Evolutionary conservation across 768 basidiomycete genomes (phyloP).

Genomic region (Glaciozyma antarctica): DNA sequence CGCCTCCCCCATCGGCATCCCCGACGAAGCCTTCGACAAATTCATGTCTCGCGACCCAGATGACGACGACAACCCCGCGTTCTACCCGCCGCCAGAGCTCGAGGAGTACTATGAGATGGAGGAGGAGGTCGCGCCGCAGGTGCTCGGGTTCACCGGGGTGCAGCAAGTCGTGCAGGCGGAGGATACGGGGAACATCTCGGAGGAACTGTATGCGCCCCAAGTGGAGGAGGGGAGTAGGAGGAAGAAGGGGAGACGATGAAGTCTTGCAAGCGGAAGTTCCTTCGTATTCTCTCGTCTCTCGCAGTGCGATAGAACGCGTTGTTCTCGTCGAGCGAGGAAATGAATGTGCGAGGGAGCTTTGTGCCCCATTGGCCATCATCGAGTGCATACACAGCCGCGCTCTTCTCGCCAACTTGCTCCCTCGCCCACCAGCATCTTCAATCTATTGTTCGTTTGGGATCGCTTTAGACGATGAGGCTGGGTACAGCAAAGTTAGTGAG

Average conservation of each 20-base stretch:
- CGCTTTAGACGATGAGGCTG: too few species aligned
- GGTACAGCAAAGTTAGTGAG: too few species aligned
- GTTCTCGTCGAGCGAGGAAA: too few species aligned
- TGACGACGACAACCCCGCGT: constrained; percentile 37
- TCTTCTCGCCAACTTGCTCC: too few species aligned
- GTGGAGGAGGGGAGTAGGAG: background rate
- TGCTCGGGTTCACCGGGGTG: background rate
- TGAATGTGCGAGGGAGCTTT: background rate
- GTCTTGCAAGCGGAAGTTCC: background rate
- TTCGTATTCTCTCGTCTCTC: background rate
- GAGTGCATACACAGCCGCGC: too few species aligned
- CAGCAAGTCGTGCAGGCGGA: background rate
- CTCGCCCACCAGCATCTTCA: too few species aligned
- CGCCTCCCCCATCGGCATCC: background rate
- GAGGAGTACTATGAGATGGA: background rate
- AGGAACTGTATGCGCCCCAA: background rate
- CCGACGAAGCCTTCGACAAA: constrained; percentile 17
- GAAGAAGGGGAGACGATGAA: background rate
- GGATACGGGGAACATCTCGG: background rate
- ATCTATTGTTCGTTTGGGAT: too few species aligned
- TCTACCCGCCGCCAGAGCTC: constrained; percentile 36
- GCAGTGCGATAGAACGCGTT: too few species aligned
- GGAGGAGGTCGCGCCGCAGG: background rate
- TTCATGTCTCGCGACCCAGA: constrained; percentile 33
- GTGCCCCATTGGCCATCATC: too few species aligned